Evolutionary conservation across 352 stramenopile genomes (phyloP).

Genomic region (Pseudoperonospora humuli): DNA sequence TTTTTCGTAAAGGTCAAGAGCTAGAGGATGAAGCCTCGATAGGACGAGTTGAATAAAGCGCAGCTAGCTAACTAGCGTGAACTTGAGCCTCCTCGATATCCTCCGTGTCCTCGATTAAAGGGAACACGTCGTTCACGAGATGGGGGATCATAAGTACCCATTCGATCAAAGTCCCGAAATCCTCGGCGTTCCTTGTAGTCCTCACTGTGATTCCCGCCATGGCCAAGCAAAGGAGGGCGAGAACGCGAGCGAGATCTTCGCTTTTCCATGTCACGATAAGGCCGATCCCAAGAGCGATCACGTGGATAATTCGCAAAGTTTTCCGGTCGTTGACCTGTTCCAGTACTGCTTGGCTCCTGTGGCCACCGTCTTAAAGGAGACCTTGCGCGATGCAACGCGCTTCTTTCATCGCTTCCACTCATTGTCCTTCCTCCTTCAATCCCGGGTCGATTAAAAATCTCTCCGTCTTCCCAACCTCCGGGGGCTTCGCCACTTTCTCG

Average conservation of each 20-base stretch:
- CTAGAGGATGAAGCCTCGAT: too few relatives aligned
- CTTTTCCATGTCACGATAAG: background rate
- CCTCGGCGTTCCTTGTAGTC: constrained; percentile 3
- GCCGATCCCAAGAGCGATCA: background rate
- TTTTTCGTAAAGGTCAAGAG: constrained; percentile 73
- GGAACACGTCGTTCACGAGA: constrained; percentile 1
- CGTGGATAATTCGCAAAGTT: constrained; percentile 3
- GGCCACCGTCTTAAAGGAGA: constrained; percentile 8
- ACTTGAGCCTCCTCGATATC: constrained; percentile 9
- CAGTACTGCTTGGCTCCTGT: constrained; percentile 1
- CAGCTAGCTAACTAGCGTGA: constrained; percentile 13
- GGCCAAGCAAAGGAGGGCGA: constrained; percentile 1
- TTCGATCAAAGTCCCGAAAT: constrained; percentile 6
- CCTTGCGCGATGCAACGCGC: background rate
- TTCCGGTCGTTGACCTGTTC: constrained; percentile 2
- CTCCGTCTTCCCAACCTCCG: background rate
- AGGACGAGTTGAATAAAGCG: constrained; percentile 27
- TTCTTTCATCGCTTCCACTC: background rate
- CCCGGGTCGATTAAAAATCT: background rate
- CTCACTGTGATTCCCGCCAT: background rate
- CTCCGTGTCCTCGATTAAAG: constrained; percentile 10
- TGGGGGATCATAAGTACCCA: constrained; percentile 2
- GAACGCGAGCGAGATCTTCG: constrained; percentile 10
- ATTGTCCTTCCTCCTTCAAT: background rate
- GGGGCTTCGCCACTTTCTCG: background rate